A percentile compares a stretch with the other conserved stretches of the same genome.
phyloP scores from a whole-genome alignment of 352 stramenopile genomes.

The Phytophthora aleatoria region DNA sequence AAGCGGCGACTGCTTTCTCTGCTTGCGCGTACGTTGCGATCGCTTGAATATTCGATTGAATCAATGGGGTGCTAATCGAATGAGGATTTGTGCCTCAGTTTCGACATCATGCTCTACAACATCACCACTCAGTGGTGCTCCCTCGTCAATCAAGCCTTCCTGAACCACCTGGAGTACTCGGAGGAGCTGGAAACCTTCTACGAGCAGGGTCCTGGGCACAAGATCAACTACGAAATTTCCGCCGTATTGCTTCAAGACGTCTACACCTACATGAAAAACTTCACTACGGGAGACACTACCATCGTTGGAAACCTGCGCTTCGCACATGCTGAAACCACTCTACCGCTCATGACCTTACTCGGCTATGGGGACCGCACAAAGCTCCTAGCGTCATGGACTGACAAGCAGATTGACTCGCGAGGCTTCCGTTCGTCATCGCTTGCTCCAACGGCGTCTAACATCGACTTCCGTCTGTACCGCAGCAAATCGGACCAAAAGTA shows the following conservation, averaged over 20 bases:
- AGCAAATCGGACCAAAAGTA: slow-evolving; percentile 43
- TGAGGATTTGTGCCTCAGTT: slow-evolving; percentile 28
- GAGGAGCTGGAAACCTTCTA: slow-evolving; percentile 81
- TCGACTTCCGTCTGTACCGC: slow-evolving; percentile 71
- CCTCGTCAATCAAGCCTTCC: slow-evolving; percentile 43
- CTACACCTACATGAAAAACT: slow-evolving; percentile 54
- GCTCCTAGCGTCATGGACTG: slow-evolving; percentile 42
- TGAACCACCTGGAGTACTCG: slow-evolving; percentile 61
- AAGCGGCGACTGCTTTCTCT: slow-evolving; percentile 57
- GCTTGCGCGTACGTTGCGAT: slow-evolving; percentile 56
- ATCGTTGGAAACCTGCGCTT: slow-evolving; percentile 62
- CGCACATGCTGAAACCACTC: slow-evolving; percentile 76
- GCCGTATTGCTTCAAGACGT: slow-evolving; percentile 67
- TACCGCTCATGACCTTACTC: slow-evolving; percentile 76
- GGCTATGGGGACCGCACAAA: slow-evolving; percentile 49
- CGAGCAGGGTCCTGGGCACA: slow-evolving; percentile 54
- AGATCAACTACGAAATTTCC: slow-evolving; percentile 84
- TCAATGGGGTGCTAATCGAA: neutral
- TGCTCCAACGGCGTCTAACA: slow-evolving; percentile 69
- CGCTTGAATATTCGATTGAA: neutral
- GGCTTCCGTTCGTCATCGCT: slow-evolving; percentile 64
- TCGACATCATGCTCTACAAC: slow-evolving; percentile 68
- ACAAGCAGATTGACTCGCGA: slow-evolving; percentile 45
- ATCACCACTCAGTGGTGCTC: slow-evolving; percentile 64
- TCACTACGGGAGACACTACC: slow-evolving; percentile 37